Evolutionary conservation across 495 filamentous ascomycete species (phyloP).

Genomic region (Bryoglossum gracile): DNA sequence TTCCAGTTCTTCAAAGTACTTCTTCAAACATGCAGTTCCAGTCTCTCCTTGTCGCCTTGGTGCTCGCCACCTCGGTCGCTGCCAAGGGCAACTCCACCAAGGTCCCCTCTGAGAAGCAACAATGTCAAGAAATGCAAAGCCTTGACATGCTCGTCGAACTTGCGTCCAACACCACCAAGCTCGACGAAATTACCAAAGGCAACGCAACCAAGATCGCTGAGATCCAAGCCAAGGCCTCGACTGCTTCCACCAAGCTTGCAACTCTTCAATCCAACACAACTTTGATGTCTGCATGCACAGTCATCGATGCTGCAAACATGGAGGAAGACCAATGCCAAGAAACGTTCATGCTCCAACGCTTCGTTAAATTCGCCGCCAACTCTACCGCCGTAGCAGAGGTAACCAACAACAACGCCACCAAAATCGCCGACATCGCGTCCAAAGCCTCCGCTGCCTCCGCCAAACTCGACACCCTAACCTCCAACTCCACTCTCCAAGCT

Average conservation of each 20-base stretch:
- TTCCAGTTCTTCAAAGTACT: background rate
- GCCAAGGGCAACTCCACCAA: slow-evolving; percentile 8
- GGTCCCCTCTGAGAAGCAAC: background rate
- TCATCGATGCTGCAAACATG: slow-evolving; percentile 5
- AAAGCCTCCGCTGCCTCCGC: slow-evolving; percentile 5
- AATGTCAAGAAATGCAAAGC: slow-evolving; percentile 11
- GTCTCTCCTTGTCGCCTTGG: slow-evolving; percentile 4
- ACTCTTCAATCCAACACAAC: slow-evolving; percentile 11
- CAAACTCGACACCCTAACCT: slow-evolving; percentile 8
- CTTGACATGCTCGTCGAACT: slow-evolving; percentile 2
- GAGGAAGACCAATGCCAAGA: slow-evolving; percentile 10
- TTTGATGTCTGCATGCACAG: slow-evolving; percentile 7
- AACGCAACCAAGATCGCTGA: slow-evolving; percentile 13
- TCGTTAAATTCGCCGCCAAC: slow-evolving; percentile 15
- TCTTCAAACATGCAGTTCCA: slow-evolving; percentile 11
- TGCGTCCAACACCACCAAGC: slow-evolving; percentile 11
- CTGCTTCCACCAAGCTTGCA: slow-evolving; percentile 2
- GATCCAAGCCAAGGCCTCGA: slow-evolving; percentile 14
- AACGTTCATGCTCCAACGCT: slow-evolving; percentile 13
- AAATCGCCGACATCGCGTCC: slow-evolving; percentile 3
- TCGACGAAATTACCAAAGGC: slow-evolving; percentile 12
- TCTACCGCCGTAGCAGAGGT: slow-evolving; percentile 5
- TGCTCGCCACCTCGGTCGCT: slow-evolving; percentile 6
- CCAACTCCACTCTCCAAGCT: slow-evolving; percentile 16
- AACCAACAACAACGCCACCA: slow-evolving; percentile 18